Percentiles rank a stretch among this genome's conserved stretches.
phyloP scores from a whole-genome alignment of 352 stramenopile genomes.

The Thalassiosira pacifica region DNA sequence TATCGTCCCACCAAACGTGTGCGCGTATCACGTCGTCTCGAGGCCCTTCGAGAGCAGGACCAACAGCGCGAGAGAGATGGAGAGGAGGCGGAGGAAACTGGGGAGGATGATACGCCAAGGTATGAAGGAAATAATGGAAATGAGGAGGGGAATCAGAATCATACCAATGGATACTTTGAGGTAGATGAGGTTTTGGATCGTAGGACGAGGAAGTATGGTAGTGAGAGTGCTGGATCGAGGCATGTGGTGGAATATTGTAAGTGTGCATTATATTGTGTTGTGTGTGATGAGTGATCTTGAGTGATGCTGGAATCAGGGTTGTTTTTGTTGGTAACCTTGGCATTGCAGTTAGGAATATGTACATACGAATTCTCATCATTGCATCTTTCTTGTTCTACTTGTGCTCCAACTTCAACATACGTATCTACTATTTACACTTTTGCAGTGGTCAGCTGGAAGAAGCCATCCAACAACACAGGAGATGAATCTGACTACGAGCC shows the following conservation, averaged over 20 bases:
- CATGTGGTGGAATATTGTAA: constrained; percentile 52
- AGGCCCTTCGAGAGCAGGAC: neutral
- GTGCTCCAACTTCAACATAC: too few species aligned
- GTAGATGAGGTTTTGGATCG: constrained; percentile 50
- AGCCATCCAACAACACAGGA: constrained; percentile 5
- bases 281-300: too few species aligned
- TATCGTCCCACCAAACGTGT: neutral
- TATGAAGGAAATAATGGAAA: neutral
- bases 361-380: neutral
- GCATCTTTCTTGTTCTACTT: constrained; percentile 11
- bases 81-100: neutral
- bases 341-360: too few species aligned
- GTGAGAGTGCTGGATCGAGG: constrained; percentile 9
- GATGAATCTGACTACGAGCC: constrained; percentile 34
- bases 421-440: neutral
- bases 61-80: neutral
- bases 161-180: constrained; percentile 46
- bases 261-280: too few species aligned
- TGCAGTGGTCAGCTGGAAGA: constrained; percentile 52
- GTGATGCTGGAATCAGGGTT: too few species aligned
- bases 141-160: neutral
- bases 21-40: constrained; percentile 1
- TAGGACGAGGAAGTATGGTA: constrained; percentile 34
- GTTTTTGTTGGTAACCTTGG: too few species aligned
- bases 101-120: neutral